Conservation (phyloP, 176 grass and related monocot genomes). For the Zoysia japonica region DNA sequence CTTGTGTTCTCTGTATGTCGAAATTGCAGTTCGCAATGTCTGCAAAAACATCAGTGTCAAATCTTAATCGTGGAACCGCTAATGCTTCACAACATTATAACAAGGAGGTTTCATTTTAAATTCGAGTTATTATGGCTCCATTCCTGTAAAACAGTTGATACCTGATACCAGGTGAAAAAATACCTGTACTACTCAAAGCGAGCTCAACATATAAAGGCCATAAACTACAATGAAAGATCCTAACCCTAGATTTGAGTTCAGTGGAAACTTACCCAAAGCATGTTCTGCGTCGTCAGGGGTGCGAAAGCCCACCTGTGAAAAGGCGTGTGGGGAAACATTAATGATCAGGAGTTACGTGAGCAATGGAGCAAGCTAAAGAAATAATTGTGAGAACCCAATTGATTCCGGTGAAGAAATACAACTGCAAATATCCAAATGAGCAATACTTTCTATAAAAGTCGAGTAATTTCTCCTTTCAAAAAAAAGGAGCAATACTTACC, state of each 20-base stretch:
- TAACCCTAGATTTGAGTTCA: conserved; percentile 4
- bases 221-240: conserved; percentile 22
- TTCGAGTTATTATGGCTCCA: not conserved
- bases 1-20: conserved; percentile 72
- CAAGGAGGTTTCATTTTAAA: not conserved
- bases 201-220: not conserved
- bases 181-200: not conserved
- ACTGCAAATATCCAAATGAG: conserved; percentile 16
- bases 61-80: not conserved
- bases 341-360: conserved; percentile 1
- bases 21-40: conserved; percentile 60
- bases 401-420: not conserved
- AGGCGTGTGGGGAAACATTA: conserved; percentile 16
- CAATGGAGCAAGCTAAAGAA: conserved; percentile 21
- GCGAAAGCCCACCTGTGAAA: conserved; percentile 87
- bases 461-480: too few relatives aligned
- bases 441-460: too few relatives aligned
- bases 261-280: conserved; percentile 65
- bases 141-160: conserved; percentile 17
- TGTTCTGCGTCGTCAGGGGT: conserved; percentile 78
- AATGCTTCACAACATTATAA: not conserved
- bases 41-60: conserved; percentile 38
- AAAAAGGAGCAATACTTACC: conserved; percentile 45
- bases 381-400: not conserved
- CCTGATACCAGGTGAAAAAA: not conserved